Evolutionary conservation across 805 yeast genomes (phyloP).

Genomic region (Cyberlindnera saturnus): DNA sequence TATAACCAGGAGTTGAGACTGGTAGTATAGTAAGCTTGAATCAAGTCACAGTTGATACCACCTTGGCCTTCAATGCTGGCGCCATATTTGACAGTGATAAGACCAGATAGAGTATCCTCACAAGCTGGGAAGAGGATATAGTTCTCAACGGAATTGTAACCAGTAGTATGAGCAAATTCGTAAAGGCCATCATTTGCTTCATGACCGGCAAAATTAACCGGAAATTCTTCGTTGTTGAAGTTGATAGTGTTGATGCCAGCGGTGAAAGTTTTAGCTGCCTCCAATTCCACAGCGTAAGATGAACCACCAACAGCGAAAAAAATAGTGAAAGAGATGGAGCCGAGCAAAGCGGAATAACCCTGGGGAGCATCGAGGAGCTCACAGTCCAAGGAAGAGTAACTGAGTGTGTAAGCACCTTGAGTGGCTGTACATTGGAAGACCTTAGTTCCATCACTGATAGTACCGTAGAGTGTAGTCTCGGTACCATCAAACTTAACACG

Average conservation of each 20-base stretch:
- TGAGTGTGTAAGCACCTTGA: constrained; percentile 29
- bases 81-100: constrained; percentile 18
- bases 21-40: constrained; percentile 19
- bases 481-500: constrained; percentile 27
- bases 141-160: constrained; percentile 25
- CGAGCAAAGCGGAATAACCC: constrained; percentile 20
- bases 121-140: constrained; percentile 30
- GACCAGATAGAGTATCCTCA: constrained; percentile 23
- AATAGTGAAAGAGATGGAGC: constrained; percentile 25
- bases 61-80: constrained; percentile 14
- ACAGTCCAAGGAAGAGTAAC: constrained; percentile 27
- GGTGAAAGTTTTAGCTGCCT: constrained; percentile 24
- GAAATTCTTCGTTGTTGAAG: constrained; percentile 22
- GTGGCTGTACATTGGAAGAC: constrained; percentile 27
- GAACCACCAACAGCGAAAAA: constrained; percentile 32
- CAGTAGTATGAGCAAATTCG: constrained; percentile 26
- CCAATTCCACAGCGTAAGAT: constrained; percentile 24
- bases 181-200: constrained; percentile 16
- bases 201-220: constrained; percentile 22
- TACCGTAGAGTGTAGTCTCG: constrained; percentile 13
- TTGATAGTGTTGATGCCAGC: constrained; percentile 25
- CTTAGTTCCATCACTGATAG: constrained; percentile 21
- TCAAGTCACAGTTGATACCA: constrained; percentile 16
- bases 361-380: constrained; percentile 14
- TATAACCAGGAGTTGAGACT: constrained; percentile 30